phyloP scores from a whole-genome alignment of 352 stramenopile genomes.

The Phytophthora tentaculata region DNA sequence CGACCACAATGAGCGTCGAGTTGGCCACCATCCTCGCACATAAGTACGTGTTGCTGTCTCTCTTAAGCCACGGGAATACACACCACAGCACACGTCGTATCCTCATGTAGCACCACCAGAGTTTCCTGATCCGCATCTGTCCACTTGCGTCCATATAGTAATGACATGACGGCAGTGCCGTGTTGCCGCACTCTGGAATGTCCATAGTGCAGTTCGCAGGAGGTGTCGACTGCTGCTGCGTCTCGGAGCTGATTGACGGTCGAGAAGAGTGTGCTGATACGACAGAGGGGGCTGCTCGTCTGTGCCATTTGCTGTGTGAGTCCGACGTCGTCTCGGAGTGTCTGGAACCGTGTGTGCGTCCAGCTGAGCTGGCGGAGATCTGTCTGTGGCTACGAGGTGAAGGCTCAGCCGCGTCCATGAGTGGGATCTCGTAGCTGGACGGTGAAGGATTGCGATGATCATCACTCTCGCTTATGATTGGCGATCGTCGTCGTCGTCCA shows the following conservation, averaged over 20 bases:
- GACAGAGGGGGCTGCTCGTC: slow-evolving; percentile 14
- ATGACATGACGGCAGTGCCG: slow-evolving; percentile 48
- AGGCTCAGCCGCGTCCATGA: slow-evolving; percentile 10
- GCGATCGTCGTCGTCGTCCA: slow-evolving; percentile 10
- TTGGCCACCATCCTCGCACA: slow-evolving; percentile 78
- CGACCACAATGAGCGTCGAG: slow-evolving; percentile 66
- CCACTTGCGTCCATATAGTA: slow-evolving; percentile 70
- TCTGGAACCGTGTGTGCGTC: slow-evolving; percentile 28
- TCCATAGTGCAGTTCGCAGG: slow-evolving; percentile 13
- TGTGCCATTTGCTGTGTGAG: slow-evolving; percentile 4
- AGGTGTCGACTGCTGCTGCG: slow-evolving; percentile 4
- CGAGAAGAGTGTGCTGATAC: slow-evolving; percentile 25
- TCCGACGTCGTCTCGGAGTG: slow-evolving; percentile 22
- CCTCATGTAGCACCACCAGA: slow-evolving; percentile 68
- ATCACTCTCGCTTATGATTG: slow-evolving; percentile 3
- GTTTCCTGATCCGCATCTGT: slow-evolving; percentile 50
- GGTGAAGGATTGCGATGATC: background rate
- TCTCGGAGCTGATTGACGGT: slow-evolving; percentile 15
- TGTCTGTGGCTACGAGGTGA: background rate
- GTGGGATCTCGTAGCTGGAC: slow-evolving; percentile 18
- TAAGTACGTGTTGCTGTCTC: slow-evolving; percentile 83
- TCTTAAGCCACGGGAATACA: slow-evolving; percentile 65
- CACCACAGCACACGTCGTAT: slow-evolving; percentile 50
- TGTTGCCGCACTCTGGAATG: slow-evolving; percentile 7
- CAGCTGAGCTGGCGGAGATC: slow-evolving; percentile 22